Percentiles rank a stretch among this genome's conserved stretches.
phyloP scores from a whole-genome alignment of 352 stramenopile species.

The Phytophthora foliorum region DNA sequence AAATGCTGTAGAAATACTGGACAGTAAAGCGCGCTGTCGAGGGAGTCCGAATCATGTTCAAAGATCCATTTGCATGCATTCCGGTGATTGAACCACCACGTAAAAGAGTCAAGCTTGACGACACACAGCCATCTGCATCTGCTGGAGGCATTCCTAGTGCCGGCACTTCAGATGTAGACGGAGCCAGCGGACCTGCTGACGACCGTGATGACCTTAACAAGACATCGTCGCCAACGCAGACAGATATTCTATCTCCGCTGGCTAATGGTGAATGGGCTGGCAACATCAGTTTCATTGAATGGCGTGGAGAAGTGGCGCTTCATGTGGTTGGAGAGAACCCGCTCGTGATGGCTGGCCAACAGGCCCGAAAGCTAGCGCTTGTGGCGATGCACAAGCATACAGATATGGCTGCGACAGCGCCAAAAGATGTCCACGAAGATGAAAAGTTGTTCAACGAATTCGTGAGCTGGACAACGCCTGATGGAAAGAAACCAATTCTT shows the following conservation, averaged over 20 bases:
- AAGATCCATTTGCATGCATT: conserved; percentile 76
- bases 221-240: conserved; percentile 30
- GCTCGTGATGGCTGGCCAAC: conserved; percentile 82
- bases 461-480: conserved; percentile 75
- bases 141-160: conserved; percentile 9
- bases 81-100: conserved; percentile 75
- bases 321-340: conserved; percentile 79
- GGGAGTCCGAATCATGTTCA: conserved; percentile 82
- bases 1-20: conserved; percentile 66
- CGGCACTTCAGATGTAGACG: conserved; percentile 24
- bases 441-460: conserved; percentile 90
- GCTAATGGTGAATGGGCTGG: conserved; percentile 77
- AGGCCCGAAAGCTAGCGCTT: conserved; percentile 82
- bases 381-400: conserved; percentile 65
- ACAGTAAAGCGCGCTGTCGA: conserved; percentile 76
- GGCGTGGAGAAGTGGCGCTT: conserved; percentile 79
- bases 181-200: conserved; percentile 20
- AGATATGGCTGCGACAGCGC: conserved; percentile 27
- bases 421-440: conserved; percentile 63
- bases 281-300: conserved; percentile 90
- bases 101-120: conserved; percentile 74
- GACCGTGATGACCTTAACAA: conserved; percentile 33
- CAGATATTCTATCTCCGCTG: conserved; percentile 55
- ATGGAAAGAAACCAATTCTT: conserved; percentile 73
- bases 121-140: conserved; percentile 27